Evolutionary conservation across 192 early-diverging fungal species (phyloP).

Genomic region (Thoreauomyces humboldtii): DNA sequence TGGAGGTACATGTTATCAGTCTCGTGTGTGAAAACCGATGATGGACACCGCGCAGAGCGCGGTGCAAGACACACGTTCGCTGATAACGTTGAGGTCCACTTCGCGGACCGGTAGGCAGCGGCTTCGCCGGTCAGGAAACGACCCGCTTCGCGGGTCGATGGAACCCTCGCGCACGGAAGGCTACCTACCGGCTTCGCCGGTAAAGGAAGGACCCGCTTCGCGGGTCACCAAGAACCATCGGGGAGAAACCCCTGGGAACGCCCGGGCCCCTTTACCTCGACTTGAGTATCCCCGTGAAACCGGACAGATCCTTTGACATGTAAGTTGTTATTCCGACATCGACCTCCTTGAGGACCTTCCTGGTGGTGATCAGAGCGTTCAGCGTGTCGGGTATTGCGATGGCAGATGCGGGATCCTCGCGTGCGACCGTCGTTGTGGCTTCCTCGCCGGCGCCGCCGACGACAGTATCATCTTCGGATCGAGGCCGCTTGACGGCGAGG

Average conservation of each 20-base stretch:
- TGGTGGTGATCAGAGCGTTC: background rate
- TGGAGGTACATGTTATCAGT: no score
- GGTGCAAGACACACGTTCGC: no score
- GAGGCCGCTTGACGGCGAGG: no score
- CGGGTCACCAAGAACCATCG: background rate
- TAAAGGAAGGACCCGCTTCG: background rate
- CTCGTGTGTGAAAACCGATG: no score
- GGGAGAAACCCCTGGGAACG: background rate
- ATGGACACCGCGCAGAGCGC: no score
- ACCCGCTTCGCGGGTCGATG: background rate
- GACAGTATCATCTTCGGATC: no score
- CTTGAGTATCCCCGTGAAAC: constrained; percentile 61
- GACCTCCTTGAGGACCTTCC: constrained; percentile 33
- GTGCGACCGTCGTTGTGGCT: background rate
- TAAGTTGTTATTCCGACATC: constrained; percentile 70
- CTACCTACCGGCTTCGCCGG: no score
- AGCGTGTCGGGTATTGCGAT: background rate
- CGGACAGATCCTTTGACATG: constrained; percentile 22
- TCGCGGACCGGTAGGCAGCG: no score
- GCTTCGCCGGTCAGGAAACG: background rate
- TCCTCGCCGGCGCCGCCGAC: background rate
- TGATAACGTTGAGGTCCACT: no score
- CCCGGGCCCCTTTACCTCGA: constrained; percentile 44
- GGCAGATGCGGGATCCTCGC: background rate
- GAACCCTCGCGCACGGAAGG: background rate